Conservation (phyloP, 2,329 filamentous ascomycete species). For the Colletotrichum lindemuthianum region DNA sequence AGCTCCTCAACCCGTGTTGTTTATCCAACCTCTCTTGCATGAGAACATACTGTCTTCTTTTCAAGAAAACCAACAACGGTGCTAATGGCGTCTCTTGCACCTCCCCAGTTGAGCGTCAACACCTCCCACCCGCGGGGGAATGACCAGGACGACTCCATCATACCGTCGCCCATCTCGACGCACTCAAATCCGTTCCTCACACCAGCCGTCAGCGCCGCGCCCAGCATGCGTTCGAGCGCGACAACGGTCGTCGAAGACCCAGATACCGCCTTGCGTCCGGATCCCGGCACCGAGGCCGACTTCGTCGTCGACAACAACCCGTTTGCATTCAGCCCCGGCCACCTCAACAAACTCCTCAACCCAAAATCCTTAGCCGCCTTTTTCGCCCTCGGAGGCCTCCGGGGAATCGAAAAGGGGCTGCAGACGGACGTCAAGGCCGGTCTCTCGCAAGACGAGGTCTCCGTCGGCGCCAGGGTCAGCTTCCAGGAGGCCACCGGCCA, state of each 20-base stretch:
- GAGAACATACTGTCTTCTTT: constrained; percentile 9
- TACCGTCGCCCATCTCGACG: constrained; percentile 34
- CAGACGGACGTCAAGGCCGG: constrained; percentile 71
- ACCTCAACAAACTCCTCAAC: constrained; percentile 78
- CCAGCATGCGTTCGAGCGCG: constrained; percentile 34
- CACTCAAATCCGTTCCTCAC: constrained; percentile 42
- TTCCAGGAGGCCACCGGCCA: constrained; percentile 72
- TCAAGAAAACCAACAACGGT: constrained; percentile 13
- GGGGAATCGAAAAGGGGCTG: constrained; percentile 75
- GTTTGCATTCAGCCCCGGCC: constrained; percentile 79
- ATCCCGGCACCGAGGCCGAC: constrained; percentile 76
- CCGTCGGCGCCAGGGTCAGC: constrained; percentile 68
- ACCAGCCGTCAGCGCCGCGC: constrained; percentile 36
- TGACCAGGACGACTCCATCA: constrained; percentile 35
- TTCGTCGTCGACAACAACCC: constrained; percentile 79
- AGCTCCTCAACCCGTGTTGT: not conserved
- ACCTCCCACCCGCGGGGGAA: constrained; percentile 27
- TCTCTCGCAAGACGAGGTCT: constrained; percentile 74
- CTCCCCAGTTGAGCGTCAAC: constrained; percentile 34
- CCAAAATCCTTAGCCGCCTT: constrained; percentile 79
- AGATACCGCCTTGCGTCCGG: constrained; percentile 69
- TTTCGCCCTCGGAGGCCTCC: constrained; percentile 74
- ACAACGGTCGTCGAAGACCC: constrained; percentile 37
- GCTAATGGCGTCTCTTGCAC: constrained; percentile 36
- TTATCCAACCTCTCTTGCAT: not conserved